Evolutionary conservation across 208 protist species (phyloP).

Genomic region (Crithidia sp.): DNA sequence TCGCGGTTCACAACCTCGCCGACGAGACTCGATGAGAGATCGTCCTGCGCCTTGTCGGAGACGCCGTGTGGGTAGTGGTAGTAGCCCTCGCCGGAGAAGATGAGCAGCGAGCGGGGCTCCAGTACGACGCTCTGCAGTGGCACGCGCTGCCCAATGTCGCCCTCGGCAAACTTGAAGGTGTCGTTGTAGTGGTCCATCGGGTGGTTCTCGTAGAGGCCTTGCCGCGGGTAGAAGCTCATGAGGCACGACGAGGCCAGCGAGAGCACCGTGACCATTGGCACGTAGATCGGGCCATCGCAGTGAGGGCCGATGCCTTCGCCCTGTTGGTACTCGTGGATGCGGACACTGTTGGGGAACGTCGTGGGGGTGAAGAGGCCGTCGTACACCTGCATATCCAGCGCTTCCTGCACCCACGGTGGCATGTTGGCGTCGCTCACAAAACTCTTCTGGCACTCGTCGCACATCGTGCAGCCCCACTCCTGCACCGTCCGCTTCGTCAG

Average conservation of each 20-base stretch:
- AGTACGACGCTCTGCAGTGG: constrained; percentile 82
- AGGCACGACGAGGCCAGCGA: constrained; percentile 80
- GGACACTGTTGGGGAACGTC: constrained; percentile 91
- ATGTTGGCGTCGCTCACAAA: constrained; percentile 90
- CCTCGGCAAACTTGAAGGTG: constrained; percentile 88
- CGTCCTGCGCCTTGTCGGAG: constrained; percentile 68
- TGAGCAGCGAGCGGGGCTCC: constrained; percentile 86
- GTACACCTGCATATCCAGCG: constrained; percentile 81
- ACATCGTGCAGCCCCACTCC: constrained; percentile 93
- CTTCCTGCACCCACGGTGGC: constrained; percentile 83
- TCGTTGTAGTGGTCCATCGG: constrained; percentile 94
- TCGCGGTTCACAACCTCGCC: constrained; percentile 84
- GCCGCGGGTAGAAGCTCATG: constrained; percentile 89
- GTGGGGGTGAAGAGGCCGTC: constrained; percentile 88
- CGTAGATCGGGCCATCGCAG: constrained; percentile 92
- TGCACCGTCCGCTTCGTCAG: constrained; percentile 86
- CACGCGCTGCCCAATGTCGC: constrained; percentile 58
- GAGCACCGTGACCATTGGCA: constrained; percentile 79
- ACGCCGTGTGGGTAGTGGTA: constrained; percentile 90
- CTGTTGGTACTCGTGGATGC: constrained; percentile 91
- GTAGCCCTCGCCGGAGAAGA: constrained; percentile 85
- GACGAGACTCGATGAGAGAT: constrained; percentile 51
- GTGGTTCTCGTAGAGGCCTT: constrained; percentile 67
- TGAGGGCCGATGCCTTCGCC: constrained; percentile 89
- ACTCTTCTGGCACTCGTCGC: constrained; percentile 81